Conservation (phyloP, 805 yeast species). For the Hemisphaericaspora nanyangensis region DNA sequence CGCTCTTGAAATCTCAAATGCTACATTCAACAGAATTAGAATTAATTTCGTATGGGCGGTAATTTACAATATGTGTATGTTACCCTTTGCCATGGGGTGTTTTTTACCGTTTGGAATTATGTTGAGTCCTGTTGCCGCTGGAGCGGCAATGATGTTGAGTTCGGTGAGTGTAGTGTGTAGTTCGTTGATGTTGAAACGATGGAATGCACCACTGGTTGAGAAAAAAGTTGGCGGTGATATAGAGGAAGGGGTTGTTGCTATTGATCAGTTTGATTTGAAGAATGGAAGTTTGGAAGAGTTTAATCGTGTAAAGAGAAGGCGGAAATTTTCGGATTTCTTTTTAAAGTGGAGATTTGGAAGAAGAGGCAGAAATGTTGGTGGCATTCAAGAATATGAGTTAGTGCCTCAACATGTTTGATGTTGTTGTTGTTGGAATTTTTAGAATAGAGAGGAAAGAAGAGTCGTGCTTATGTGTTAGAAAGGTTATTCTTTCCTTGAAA, state of each 20-base stretch:
- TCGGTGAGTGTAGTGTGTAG: slow-evolving; percentile 84
- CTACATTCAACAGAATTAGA: slow-evolving; percentile 71
- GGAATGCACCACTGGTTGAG: slow-evolving; percentile 41
- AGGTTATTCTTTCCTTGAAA: no score
- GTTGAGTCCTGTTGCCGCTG: slow-evolving; percentile 85
- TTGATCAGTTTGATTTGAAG: slow-evolving; percentile 21
- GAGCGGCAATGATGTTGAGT: slow-evolving; percentile 89
- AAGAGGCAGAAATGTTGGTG: not conserved
- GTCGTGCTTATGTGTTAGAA: no score
- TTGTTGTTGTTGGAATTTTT: no score
- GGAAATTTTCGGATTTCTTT: not conserved
- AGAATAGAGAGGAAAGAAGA: no score
- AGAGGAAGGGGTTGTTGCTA: slow-evolving; percentile 1
- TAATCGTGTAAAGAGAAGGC: slow-evolving; percentile 9
- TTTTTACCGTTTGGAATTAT: slow-evolving; percentile 71
- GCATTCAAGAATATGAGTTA: slow-evolving; percentile 9
- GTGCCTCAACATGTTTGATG: slow-evolving; percentile 1
- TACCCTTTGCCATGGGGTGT: slow-evolving; percentile 95
- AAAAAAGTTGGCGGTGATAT: slow-evolving; percentile 2
- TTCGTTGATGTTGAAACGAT: slow-evolving; percentile 66
- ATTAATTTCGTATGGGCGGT: slow-evolving; percentile 85
- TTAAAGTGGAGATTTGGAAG: not conserved
- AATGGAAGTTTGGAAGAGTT: slow-evolving; percentile 22
- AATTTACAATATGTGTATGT: slow-evolving; percentile 75
- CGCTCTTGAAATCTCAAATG: slow-evolving; percentile 64